Evolutionary conservation across 305 asterid species (phyloP), one percentile per base, ranked within the genome.

Genomic region (Caryopteris hybrid): DNA sequence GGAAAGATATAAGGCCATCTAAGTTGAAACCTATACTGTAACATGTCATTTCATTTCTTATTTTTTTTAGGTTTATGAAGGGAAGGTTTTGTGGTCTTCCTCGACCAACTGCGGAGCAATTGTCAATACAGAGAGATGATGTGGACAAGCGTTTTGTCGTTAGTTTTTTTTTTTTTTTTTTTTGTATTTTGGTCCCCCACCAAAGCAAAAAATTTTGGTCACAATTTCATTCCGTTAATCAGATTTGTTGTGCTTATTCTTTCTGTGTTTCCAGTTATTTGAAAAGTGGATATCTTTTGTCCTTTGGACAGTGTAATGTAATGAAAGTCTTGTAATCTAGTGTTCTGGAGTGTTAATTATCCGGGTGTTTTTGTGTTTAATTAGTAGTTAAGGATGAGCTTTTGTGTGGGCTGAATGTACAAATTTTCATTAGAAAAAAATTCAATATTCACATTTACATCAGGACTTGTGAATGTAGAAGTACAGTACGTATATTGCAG

Each of bases 71-170:
- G 5, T 29, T 58, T 20, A 11, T 17, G 17, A n/a, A n/a, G n/a
- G n/a, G 61, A 14, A 7, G 17, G 45, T 39, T 34, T 64, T 8
- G 27, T 34, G 62, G 58, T 56, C 22, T 33, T 58, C 51, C 22
- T 66, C 39, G 39, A 60, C 65, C 74, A 60, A 43, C 78, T 16
- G 62, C 65, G 65, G 66, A 45, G 31, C 20, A 69, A 20, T 14
- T 56, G 75, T 69, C 55, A 22, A 69, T 56, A 39, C 42, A 29
- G 76, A 69, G 68, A 53, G 20, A n/a, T n/a, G 25, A 45, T 51
- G 5, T 16, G 50, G 34, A 69, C 23, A 60, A 11, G 14, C 16
- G 2, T 10, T 52, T 14, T 31, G 45, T 62, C 13, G 18, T 39
- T 38, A 10, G 47, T 31, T 61, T 11, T 41, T 51, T 12, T 33